These are phyloP conservation scores for Lentinus tigrinus DNA, from an alignment of 768 basidiomycete species.

Conservation along the genomic window DNA sequence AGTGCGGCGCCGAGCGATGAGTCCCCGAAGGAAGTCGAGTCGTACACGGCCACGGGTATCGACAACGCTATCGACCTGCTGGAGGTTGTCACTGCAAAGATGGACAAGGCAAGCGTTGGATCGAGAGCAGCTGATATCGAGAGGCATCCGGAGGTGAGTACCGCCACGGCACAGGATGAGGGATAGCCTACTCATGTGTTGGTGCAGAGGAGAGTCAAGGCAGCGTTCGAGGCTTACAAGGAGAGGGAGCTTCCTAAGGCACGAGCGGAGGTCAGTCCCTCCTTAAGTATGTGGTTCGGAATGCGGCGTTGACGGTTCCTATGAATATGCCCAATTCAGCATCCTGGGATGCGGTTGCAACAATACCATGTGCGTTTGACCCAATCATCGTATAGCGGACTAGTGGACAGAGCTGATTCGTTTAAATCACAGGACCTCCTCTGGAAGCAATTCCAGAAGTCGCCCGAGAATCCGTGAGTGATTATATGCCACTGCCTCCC, in stretches of 20 bases:
- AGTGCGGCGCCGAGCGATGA: constrained; percentile 24
- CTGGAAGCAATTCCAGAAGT: constrained; percentile 95
- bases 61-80: constrained; percentile 89
- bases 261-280: constrained; percentile 60
- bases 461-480: constrained; percentile 90
- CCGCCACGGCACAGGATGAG: background rate
- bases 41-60: constrained; percentile 81
- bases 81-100: constrained; percentile 86
- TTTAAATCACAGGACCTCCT: constrained; percentile 61
- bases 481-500: background rate
- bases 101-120: constrained; percentile 90
- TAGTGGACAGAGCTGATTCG: background rate
- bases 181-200: background rate
- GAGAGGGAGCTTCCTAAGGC: constrained; percentile 83
- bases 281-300: background rate
- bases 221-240: constrained; percentile 87
- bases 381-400: background rate
- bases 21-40: constrained; percentile 50
- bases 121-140: constrained; percentile 85
- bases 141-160: constrained; percentile 83
- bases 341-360: constrained; percentile 86
- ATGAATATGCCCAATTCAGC: constrained; percentile 39
- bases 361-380: constrained; percentile 74
- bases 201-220: constrained; percentile 84
- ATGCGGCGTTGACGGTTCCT: background rate